Conservation (phyloP, 23 red algal species). For the Gracilariopsis chorda region DNA sequence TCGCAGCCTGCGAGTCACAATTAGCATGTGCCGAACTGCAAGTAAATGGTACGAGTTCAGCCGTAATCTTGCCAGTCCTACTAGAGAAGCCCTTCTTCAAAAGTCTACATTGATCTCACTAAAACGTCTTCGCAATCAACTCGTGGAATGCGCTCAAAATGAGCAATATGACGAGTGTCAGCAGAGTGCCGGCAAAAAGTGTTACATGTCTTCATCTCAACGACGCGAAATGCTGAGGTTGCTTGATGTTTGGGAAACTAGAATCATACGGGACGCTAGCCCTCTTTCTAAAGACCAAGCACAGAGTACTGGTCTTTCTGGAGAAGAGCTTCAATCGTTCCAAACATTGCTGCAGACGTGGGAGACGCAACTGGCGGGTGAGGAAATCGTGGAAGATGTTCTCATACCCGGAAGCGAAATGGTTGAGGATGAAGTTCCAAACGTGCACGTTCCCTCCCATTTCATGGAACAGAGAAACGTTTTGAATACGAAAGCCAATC, state of each 20-base stretch:
- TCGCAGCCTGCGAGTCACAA: neutral
- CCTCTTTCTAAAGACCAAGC: neutral
- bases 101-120: constrained; percentile 5
- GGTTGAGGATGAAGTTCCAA: constrained; percentile 25
- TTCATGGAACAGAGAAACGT: neutral
- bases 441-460: neutral
- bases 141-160: neutral
- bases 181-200: neutral
- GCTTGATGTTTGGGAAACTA: constrained; percentile 9
- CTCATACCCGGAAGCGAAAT: constrained; percentile 3
- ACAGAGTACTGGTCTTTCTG: neutral
- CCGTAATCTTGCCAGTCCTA: constrained; percentile 27
- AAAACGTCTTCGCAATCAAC: constrained; percentile 2
- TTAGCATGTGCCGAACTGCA: neutral
- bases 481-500: neutral
- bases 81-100: neutral
- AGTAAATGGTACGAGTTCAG: constrained; percentile 11
- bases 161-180: neutral
- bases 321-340: neutral
- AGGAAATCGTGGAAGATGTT: neutral
- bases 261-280: neutral
- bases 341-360: neutral
- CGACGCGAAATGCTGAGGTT: constrained; percentile 1
- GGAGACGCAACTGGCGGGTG: neutral
- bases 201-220: neutral